Percentiles rank a stretch among this genome's conserved stretches.
Evolutionary conservation across 2,329 filamentous ascomycete species (phyloP).

Genomic region (Phyllachora maydis): DNA sequence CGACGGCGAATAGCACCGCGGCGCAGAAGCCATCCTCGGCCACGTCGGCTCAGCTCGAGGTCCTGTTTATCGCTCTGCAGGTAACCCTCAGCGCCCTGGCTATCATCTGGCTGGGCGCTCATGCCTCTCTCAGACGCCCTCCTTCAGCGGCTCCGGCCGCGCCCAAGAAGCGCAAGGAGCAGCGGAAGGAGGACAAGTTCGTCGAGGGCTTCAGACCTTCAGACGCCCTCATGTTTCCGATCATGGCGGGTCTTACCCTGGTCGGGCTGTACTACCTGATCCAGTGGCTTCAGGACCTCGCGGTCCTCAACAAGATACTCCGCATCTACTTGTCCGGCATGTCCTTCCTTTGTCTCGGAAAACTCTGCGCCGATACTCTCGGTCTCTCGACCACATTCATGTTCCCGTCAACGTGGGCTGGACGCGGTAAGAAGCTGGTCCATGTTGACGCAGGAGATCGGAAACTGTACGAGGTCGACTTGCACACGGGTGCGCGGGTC

Average conservation of each 20-base stretch:
- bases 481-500: slow-evolving; percentile 7
- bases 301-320: slow-evolving; percentile 63
- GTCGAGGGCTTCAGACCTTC: slow-evolving; percentile 45
- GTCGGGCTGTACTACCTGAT: slow-evolving; percentile 68
- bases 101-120: slow-evolving; percentile 68
- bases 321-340: slow-evolving; percentile 67
- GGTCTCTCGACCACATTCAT: slow-evolving; percentile 43
- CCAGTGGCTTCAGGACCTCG: slow-evolving; percentile 68
- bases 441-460: slow-evolving; percentile 19
- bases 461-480: slow-evolving; percentile 14
- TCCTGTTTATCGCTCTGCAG: slow-evolving; percentile 22
- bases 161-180: slow-evolving; percentile 17
- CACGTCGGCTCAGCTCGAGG: too few relatives aligned
- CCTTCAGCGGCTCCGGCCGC: slow-evolving; percentile 50
- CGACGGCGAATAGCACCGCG: too few relatives aligned
- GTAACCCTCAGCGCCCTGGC: slow-evolving; percentile 48
- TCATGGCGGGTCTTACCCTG: slow-evolving; percentile 54
- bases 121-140: slow-evolving; percentile 69
- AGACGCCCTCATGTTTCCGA: slow-evolving; percentile 70
- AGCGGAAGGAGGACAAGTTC: slow-evolving; percentile 29
- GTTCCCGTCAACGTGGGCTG: slow-evolving; percentile 52
- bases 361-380: slow-evolving; percentile 52
- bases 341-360: slow-evolving; percentile 56
- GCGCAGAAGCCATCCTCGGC: too few relatives aligned
- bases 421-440: slow-evolving; percentile 18